These are phyloP conservation scores for Corylus avellana DNA, from an alignment of 306 rosid genomes.

Conservation along the genomic window DNA sequence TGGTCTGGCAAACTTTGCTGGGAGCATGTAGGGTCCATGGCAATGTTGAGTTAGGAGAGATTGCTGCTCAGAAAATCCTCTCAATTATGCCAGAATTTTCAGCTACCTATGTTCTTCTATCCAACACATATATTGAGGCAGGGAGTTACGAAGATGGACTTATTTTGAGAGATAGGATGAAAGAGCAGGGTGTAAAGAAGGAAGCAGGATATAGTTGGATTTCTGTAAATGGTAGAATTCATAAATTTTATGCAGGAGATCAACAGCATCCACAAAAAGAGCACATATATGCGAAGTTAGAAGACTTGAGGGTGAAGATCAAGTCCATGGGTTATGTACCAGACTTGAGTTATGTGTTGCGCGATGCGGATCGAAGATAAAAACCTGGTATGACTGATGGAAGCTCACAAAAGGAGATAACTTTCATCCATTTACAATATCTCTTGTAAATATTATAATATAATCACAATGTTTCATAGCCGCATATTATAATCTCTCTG, in stretches of 20 bases:
- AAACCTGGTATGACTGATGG: neutral
- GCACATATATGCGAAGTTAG: constrained; percentile 50
- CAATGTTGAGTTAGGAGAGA: constrained; percentile 57
- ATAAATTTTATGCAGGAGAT: constrained; percentile 70
- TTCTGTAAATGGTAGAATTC: constrained; percentile 54
- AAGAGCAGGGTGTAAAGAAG: constrained; percentile 60
- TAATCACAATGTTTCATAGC: neutral
- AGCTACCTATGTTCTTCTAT: constrained; percentile 65
- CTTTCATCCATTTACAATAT: neutral
- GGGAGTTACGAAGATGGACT: constrained; percentile 52
- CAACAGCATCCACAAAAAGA: constrained; percentile 57
- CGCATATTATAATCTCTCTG: neutral
- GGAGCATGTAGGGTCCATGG: constrained; percentile 81
- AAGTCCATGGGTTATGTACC: constrained; percentile 26
- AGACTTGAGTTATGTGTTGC: constrained; percentile 24
- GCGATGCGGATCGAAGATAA: constrained; percentile 17
- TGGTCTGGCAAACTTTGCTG: constrained; percentile 78
- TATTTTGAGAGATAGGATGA: constrained; percentile 58
- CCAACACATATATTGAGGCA: constrained; percentile 59
- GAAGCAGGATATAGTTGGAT: constrained; percentile 78
- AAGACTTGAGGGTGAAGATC: constrained; percentile 41
- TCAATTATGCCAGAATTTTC: constrained; percentile 53
- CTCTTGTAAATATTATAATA: neutral
- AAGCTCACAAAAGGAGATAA: constrained; percentile 3
- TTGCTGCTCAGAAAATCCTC: constrained; percentile 63